Conservation (phyloP, 2,329 filamentous ascomycete genomes). For the Penicillium sp. region DNA sequence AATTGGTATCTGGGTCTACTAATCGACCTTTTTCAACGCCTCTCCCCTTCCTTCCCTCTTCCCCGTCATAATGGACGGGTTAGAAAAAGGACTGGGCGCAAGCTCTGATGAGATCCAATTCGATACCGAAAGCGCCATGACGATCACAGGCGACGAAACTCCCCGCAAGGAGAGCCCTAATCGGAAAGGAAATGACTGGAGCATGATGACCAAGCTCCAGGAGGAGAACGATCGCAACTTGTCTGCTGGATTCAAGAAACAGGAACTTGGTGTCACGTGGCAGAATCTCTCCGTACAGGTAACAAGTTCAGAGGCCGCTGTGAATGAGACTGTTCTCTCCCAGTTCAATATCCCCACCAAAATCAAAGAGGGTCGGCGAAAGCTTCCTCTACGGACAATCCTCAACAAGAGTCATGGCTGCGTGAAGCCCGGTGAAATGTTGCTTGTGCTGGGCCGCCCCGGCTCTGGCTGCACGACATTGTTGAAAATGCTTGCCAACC, state of each 20-base stretch:
- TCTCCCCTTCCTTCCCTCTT: no score
- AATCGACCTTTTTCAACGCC: not conserved
- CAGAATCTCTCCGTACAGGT: slow-evolving; percentile 63
- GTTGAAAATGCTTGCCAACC: slow-evolving; percentile 68
- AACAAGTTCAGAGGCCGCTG: slow-evolving; percentile 59
- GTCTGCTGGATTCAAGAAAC: slow-evolving; percentile 49
- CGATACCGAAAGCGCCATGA: slow-evolving; percentile 32
- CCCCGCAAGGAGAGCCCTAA: slow-evolving; percentile 7
- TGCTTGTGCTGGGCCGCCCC: slow-evolving; percentile 67
- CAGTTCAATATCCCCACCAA: slow-evolving; percentile 58
- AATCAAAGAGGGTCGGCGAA: slow-evolving; percentile 54
- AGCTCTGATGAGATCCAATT: slow-evolving; percentile 18
- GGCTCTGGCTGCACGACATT: slow-evolving; percentile 71
- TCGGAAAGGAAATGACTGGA: slow-evolving; percentile 47
- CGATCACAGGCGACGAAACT: slow-evolving; percentile 28
- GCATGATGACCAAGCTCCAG: slow-evolving; percentile 51
- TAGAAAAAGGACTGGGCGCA: slow-evolving; percentile 7
- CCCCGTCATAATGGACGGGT: slow-evolving; percentile 9
- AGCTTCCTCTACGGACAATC: slow-evolving; percentile 63
- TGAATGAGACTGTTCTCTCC: slow-evolving; percentile 65
- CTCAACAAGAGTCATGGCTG: slow-evolving; percentile 66
- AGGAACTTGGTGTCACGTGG: slow-evolving; percentile 65
- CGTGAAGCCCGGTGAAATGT: slow-evolving; percentile 71
- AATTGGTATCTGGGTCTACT: not conserved
- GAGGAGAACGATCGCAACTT: slow-evolving; percentile 46